Evolutionary conservation across 2,329 filamentous ascomycete species (phyloP), one percentile per base, ranked within the genome.

Genomic region (Exophiala bonariae): DNA sequence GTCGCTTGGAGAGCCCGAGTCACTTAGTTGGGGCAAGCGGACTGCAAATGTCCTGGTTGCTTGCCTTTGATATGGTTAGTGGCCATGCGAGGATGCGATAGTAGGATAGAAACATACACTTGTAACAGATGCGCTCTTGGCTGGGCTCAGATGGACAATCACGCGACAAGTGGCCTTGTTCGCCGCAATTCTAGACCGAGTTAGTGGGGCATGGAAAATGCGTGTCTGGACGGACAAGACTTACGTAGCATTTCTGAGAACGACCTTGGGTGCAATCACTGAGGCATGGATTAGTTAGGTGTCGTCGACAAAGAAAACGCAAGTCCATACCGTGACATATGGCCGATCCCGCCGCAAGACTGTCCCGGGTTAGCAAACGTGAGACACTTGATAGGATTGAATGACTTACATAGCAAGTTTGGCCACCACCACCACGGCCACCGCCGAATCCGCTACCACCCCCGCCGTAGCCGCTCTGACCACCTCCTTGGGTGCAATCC

Each of bases 61-160:
- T 58, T 58, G 56, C 54, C 54, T 57, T 18, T 35, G 14, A 8
- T n/a, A 16, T 26, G 41, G n/a, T n/a, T n/a, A n/a, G n/a, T n/a
- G n/a, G n/a, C n/a, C n/a, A n/a, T n/a, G n/a, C n/a, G n/a, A n/a
- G n/a, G 23, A 26, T 11, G 11, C 11, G 23, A 11, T 6, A 26
- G 11, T 26, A 26, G 23, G 6, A 26, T 26, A 6, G n/a, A 10
- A n/a, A 34, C 48, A 83, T 83, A 80, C 83, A 97, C 80, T 95
- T 95, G 83, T 99, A 99, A 86, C 93, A 99, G 69, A 96, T 90
- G 71, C 95, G 92, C 81, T 97, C 92, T 66, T 82, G 81, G 61
- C 84, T 82, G 50, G 88, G 87, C 75, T 96, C 92, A 69, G 92
- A 91, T 63, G 91, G 87, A 81, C 93, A 99, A 73, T 99, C 93